Evolutionary conservation across 768 basidiomycete genomes (phyloP).

Genomic region (Psilocybe azurescens): DNA sequence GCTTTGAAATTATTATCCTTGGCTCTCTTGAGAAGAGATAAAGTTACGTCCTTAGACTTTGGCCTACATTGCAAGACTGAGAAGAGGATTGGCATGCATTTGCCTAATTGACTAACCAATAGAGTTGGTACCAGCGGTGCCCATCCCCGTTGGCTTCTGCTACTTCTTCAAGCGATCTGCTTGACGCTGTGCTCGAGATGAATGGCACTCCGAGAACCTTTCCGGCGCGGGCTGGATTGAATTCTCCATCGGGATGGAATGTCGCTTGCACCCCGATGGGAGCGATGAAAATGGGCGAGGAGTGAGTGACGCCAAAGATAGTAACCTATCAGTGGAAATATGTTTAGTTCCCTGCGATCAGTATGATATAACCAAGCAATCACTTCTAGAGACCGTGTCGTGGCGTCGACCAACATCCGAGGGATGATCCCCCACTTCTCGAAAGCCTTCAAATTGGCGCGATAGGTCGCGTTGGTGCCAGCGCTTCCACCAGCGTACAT

Average conservation of each 20-base stretch:
- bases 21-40: slow-evolving; percentile 69
- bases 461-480: slow-evolving; percentile 70
- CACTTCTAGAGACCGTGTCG: slow-evolving; percentile 64
- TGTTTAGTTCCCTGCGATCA: background rate
- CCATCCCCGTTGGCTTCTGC: slow-evolving; percentile 72
- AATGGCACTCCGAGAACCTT: slow-evolving; percentile 66
- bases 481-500: slow-evolving; percentile 82
- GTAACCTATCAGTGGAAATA: slow-evolving; percentile 51
- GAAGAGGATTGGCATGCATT: background rate
- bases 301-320: slow-evolving; percentile 69
- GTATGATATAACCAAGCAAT: slow-evolving; percentile 7
- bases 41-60: slow-evolving; percentile 56
- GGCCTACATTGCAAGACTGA: slow-evolving; percentile 51
- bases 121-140: slow-evolving; percentile 81
- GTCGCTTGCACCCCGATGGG: slow-evolving; percentile 84
- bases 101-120: slow-evolving; percentile 54
- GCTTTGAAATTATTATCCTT: slow-evolving; percentile 70
- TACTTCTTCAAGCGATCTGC: slow-evolving; percentile 78
- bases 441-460: slow-evolving; percentile 67
- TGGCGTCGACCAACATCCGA: slow-evolving; percentile 72
- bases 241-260: slow-evolving; percentile 72
- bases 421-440: slow-evolving; percentile 79
- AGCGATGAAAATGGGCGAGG: slow-evolving; percentile 67
- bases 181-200: slow-evolving; percentile 78
- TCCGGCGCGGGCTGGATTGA: slow-evolving; percentile 72